These are phyloP conservation scores for Camellia granthamiana DNA, from an alignment of 148 eudicot genomes.

Conservation along the genomic window DNA sequence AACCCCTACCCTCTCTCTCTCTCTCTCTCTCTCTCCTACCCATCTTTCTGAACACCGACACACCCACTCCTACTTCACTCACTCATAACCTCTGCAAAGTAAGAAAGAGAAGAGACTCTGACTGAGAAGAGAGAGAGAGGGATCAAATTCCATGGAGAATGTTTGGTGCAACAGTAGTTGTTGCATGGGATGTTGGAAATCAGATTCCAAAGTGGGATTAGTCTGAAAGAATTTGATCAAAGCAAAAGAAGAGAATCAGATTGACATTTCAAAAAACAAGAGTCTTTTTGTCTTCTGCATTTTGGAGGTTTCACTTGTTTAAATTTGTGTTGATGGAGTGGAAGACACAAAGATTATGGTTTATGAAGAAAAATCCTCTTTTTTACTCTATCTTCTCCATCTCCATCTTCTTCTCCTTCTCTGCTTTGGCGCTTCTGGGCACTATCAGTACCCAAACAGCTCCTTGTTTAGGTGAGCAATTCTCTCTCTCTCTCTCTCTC, in stretches of 20 bases:
- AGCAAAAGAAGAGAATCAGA: background rate
- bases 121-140: background rate
- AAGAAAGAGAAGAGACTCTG: background rate
- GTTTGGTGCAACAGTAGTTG: background rate
- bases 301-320: background rate
- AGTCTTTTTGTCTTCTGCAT: background rate
- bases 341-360: background rate
- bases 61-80: slow-evolving; percentile 1
- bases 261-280: background rate
- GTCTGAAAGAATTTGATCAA: background rate
- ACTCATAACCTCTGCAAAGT: background rate
- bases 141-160: background rate
- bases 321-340: slow-evolving; percentile 2
- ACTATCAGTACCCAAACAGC: background rate
- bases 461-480: slow-evolving; percentile 16
- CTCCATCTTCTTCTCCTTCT: slow-evolving; percentile 9
- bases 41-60: background rate
- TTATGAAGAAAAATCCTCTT: slow-evolving; percentile 2
- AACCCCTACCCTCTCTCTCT: background rate
- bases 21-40: background rate
- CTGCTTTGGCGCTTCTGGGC: background rate
- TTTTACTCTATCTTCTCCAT: slow-evolving; percentile 5
- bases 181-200: background rate
- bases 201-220: slow-evolving; percentile 2
- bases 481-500: background rate